Evolutionary conservation across 192 early-diverging fungal genomes (phyloP).

Genomic region (Globomyces pollinis-pini): DNA sequence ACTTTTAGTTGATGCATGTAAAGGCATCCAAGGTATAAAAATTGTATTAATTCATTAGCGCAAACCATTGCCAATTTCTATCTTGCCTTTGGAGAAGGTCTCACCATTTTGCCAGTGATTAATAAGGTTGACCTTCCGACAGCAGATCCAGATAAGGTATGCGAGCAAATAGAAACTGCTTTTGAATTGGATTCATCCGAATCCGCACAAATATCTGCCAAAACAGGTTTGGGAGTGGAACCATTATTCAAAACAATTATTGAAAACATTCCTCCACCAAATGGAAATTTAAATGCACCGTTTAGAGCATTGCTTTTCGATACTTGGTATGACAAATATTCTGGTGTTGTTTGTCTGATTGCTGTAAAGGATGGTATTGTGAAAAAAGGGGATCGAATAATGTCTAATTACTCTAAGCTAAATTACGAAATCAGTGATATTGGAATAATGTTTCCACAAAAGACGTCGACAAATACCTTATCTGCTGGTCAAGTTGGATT

Average conservation of each 20-base stretch:
- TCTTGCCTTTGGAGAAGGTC: constrained; percentile 79
- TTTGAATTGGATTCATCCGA: constrained; percentile 72
- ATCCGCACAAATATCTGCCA: constrained; percentile 73
- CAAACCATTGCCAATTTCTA: constrained; percentile 98
- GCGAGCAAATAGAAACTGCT: constrained; percentile 71
- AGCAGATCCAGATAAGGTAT: constrained; percentile 72
- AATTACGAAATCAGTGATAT: constrained; percentile 85
- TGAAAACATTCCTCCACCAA: constrained; percentile 67
- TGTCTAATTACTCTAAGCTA: constrained; percentile 65
- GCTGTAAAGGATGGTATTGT: constrained; percentile 80
- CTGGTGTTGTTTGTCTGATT: constrained; percentile 92
- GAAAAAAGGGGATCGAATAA: constrained; percentile 73
- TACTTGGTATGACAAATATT: constrained; percentile 96
- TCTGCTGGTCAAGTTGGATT: constrained; percentile 73
- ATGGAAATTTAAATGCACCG: constrained; percentile 51
- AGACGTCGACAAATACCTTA: constrained; percentile 39
- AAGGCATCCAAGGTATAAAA: constrained; percentile 80
- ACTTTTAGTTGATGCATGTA: constrained; percentile 85
- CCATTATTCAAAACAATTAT: constrained; percentile 71
- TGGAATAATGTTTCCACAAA: constrained; percentile 91
- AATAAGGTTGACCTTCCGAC: constrained; percentile 93
- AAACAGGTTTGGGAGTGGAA: constrained; percentile 57
- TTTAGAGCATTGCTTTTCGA: constrained; percentile 92
- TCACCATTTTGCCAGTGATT: constrained; percentile 80
- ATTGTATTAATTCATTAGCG: constrained; percentile 35